Evolutionary conservation across 495 filamentous ascomycete genomes (phyloP), one percentile per base, ranked within the genome.

Genomic region (Penicillium bovifimosum): DNA sequence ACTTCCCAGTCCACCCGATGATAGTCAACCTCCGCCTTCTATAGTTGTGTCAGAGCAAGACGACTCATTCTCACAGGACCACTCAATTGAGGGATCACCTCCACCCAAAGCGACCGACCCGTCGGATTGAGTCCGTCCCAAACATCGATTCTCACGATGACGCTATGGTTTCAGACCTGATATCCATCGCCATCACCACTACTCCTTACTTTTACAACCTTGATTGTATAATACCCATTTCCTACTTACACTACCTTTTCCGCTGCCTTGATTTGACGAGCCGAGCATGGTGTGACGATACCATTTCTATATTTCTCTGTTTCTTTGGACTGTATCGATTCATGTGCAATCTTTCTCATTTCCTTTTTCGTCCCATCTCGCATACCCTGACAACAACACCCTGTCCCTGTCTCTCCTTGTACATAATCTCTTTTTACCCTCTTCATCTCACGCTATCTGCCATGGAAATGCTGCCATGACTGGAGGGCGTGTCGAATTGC

Each of bases 21-120:
- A 69, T 11, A 60, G 55, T 28, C 55, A 58, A 40, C 51, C 56
- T 14, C 63, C 66, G 0, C 72, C 72, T 35, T 62, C 67, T 11
- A 76, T 77, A 44, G 58, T 77, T 17, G 64, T 77, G 9, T 75
- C 72, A 14, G 68, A 69, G 10, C 64, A 68, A n/a, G 55, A 60
- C 39, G 49, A 36, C 0, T 41, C 36, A 27, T 54, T 56, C 7
- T 55, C 60, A 38, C 53, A 59, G 52, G 61, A 64, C 35, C 35
- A 56, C 10, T 41, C 24, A 24, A 41, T 55, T 14, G 60, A 66
- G 9, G 66, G 63, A 31, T 69, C 67, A 17, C 56, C 61, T 20
- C 42, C 60, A 38, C 59, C 27, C 40, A 64, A 61, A 46, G 62
- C 66, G 28, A 56, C 62, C 49, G 69, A 72, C 52, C 46, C 63